These are phyloP conservation scores for Trichoderma sp. DNA, from an alignment of 2,329 filamentous ascomycete species.

Conservation along the genomic window DNA sequence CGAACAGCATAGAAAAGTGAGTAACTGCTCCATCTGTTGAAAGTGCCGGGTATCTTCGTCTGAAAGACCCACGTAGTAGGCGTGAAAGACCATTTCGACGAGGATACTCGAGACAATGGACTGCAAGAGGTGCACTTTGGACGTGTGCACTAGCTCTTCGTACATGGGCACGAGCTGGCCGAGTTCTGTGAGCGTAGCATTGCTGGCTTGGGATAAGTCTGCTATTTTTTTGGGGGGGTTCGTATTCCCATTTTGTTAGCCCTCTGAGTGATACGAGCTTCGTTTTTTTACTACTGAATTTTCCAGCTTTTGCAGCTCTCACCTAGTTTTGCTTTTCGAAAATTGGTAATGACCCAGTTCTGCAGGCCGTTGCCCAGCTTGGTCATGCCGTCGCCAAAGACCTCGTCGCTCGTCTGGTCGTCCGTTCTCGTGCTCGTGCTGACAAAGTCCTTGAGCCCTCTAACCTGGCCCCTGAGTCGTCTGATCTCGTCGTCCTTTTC, in stretches of 20 bases:
- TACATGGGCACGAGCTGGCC: conserved; percentile 59
- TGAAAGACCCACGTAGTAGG: conserved; percentile 65
- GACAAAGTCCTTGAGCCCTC: conserved; percentile 71
- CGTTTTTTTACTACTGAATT: too few species aligned
- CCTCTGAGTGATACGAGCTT: too few species aligned
- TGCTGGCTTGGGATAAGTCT: conserved; percentile 49
- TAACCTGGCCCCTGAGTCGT: conserved; percentile 59
- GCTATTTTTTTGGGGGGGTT: too few species aligned
- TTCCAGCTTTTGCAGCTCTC: neutral
- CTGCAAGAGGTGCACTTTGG: conserved; percentile 65
- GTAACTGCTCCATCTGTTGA: conserved; percentile 49
- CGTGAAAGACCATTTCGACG: conserved; percentile 61
- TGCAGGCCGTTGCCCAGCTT: conserved; percentile 67
- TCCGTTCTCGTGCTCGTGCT: conserved; percentile 65
- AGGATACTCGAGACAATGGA: conserved; percentile 61
- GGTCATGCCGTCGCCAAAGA: conserved; percentile 63
- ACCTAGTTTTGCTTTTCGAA: conserved; percentile 63
- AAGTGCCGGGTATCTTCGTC: conserved; percentile 55
- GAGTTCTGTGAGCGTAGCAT: conserved; percentile 47
- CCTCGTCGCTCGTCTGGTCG: conserved; percentile 65
- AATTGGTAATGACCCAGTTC: conserved; percentile 74
- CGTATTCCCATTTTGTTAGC: neutral
- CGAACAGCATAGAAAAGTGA: conserved; percentile 46
- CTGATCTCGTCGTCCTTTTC: conserved; percentile 59
- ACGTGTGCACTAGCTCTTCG: conserved; percentile 52